Percentiles rank a stretch among this genome's conserved stretches.
phyloP scores from a whole-genome alignment of 2,329 filamentous ascomycete genomes.

The Exophiala sp. region DNA sequence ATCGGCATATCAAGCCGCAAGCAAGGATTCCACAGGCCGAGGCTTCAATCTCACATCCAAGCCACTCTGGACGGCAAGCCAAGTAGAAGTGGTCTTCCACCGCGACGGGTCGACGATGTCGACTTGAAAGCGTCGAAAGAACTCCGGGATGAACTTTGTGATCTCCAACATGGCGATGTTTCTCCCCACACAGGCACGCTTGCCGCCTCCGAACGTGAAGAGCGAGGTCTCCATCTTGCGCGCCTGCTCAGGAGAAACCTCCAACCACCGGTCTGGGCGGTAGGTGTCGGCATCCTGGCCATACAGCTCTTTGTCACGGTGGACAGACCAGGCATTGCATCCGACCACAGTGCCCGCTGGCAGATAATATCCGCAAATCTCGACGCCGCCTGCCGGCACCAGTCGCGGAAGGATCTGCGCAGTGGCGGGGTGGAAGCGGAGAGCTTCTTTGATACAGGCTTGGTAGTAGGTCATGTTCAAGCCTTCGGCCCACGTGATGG shows the following conservation, averaged over 20 bases:
- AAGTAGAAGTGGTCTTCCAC: background rate
- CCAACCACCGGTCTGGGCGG: conserved; percentile 32
- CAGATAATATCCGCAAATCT: conserved; percentile 14
- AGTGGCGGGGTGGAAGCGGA: conserved; percentile 23
- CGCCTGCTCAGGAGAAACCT: conserved; percentile 8
- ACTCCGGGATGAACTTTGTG: conserved; percentile 16
- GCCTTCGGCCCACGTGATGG: conserved; percentile 63
- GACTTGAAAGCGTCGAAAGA: conserved; percentile 20
- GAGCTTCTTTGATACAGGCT: conserved; percentile 16
- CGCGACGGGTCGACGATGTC: background rate
- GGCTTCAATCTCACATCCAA: background rate
- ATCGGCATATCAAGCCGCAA: no score
- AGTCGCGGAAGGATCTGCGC: conserved; percentile 26
- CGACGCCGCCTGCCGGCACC: conserved; percentile 21
- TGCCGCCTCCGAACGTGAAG: conserved; percentile 44
- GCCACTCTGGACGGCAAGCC: background rate
- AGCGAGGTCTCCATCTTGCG: conserved; percentile 6
- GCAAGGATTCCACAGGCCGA: background rate
- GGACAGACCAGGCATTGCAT: conserved; percentile 29
- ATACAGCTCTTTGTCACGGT: conserved; percentile 20
- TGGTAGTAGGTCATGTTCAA: conserved; percentile 39
- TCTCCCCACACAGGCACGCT: conserved; percentile 37
- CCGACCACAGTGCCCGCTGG: conserved; percentile 15
- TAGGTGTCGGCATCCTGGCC: conserved; percentile 23
- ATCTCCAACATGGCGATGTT: conserved; percentile 16